phyloP scores from a whole-genome alignment of 768 basidiomycete species.

The Lanmaoa rubissima region DNA sequence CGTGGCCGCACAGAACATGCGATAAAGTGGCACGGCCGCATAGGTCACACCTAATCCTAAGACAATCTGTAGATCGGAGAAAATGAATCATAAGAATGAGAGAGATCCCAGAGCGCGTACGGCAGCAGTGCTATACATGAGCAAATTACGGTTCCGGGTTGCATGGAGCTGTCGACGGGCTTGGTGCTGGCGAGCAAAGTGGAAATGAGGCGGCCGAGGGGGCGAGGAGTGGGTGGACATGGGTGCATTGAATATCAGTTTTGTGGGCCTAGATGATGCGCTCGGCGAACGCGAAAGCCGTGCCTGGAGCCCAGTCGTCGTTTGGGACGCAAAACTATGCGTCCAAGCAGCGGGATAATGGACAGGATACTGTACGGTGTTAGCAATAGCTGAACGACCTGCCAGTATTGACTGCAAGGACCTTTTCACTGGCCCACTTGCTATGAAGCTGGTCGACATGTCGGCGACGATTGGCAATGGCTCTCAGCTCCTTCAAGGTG shows the following conservation, averaged over 20 bases:
- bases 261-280: not conserved
- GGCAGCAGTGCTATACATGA: conserved; percentile 84
- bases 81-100: conserved; percentile 1
- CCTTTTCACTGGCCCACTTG: not conserved
- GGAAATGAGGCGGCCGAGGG: not conserved
- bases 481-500: not conserved
- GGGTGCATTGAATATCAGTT: conserved; percentile 5
- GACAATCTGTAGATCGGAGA: conserved; percentile 54
- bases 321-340: not conserved
- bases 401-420: not conserved
- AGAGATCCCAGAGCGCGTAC: conserved; percentile 42
- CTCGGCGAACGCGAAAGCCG: conserved; percentile 2
- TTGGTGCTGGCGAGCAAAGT: conserved; percentile 24
- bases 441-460: conserved; percentile 5
- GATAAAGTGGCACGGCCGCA: conserved; percentile 94
- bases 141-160: conserved; percentile 64
- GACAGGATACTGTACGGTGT: not conserved
- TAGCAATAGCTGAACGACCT: not conserved
- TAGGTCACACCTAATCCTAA: conserved; percentile 85
- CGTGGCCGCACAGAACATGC: conserved; percentile 97
- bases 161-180: conserved; percentile 45
- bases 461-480: not conserved
- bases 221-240: conserved; percentile 14
- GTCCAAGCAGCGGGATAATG: not conserved
- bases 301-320: not conserved